Evolutionary conservation across 225 moss, liverwort and hornwort species (phyloP), one percentile per base, ranked within the genome.

Genomic region (Neckera pumila): DNA sequence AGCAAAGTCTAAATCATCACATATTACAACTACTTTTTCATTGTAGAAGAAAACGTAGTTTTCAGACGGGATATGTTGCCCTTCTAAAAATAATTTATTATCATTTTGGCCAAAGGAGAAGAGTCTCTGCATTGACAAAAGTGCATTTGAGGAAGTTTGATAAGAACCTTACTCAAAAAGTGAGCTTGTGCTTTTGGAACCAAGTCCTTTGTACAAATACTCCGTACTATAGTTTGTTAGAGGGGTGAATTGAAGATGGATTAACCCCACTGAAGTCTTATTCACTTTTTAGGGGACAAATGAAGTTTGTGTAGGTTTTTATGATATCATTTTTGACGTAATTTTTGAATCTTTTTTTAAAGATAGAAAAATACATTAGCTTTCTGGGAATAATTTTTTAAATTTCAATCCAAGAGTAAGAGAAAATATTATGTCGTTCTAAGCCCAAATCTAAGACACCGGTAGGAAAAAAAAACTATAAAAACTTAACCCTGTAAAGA

Each of bases 341-440:
- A 7, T 33, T 19, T 49, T 75, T 20, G 2, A 6, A 28, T n/a
- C 1, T 4, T 28, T 6, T 45, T 6, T 73, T 30, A 2, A 74
- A 47, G 31, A 74, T 47, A 31, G 4, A 47, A 6, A 31, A 74
- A 33, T 1, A 7, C 7, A 19, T 49, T 19, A 4, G 6, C 2
- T 31, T 7, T 74, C 0, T 47, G 4, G 31, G 10, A 47, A 42
- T 42, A 42, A 12, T 2, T 14, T 47, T 30, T 27, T 17, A 30
- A 2, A 16, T 73, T 28, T 30, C 1, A 45, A 30, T 47, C 0
- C 0, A 0, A 11, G 0, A 2, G 0, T 2, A 9, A 12, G 9
- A 31, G 1, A 19, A 49, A 19, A 45, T 18, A 0, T 7, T 75
- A 49, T 33, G 7, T 20, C 12, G 20, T 75, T 2, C 4, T 20